Evolutionary conservation across 2,329 filamentous ascomycete species (phyloP).

Genomic region (Exutisphaerella laricina): DNA sequence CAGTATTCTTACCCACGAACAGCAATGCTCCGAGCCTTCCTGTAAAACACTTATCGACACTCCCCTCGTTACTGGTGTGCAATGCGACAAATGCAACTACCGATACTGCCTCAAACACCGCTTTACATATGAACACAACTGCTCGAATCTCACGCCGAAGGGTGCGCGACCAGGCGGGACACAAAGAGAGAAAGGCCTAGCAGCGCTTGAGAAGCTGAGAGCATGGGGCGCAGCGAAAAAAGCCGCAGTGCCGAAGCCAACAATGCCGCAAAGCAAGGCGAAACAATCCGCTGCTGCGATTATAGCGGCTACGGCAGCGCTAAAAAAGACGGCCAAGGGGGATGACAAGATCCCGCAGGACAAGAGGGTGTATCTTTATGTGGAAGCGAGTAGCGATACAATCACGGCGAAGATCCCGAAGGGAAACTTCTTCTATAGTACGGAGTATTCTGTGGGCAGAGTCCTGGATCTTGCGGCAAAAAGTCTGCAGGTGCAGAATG

Average conservation of each 20-base stretch:
- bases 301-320: conserved; percentile 62
- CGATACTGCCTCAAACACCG: conserved; percentile 75
- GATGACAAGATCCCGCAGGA: conserved; percentile 74
- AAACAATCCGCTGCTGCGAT: conserved; percentile 56
- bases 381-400: conserved; percentile 85
- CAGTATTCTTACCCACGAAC: conserved; percentile 55
- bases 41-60: conserved; percentile 71
- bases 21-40: conserved; percentile 59
- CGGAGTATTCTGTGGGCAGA: conserved; percentile 83
- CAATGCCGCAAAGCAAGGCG: conserved; percentile 51
- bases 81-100: conserved; percentile 66
- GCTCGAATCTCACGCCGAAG: conserved; percentile 63
- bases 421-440: conserved; percentile 47
- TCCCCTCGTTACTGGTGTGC: conserved; percentile 60
- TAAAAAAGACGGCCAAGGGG: conserved; percentile 87
- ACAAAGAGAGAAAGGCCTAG: conserved; percentile 59
- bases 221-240: conserved; percentile 72
- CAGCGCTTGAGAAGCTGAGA: conserved; percentile 70
- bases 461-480: conserved; percentile 73
- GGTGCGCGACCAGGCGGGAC: conserved; percentile 46
- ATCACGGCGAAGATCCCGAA: conserved; percentile 75
- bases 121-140: conserved; percentile 75
- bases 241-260: conserved; percentile 30
- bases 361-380: conserved; percentile 83
- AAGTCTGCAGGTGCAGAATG: conserved; percentile 70